Evolutionary conservation across 2,329 filamentous ascomycete species (phyloP).

Genomic region (Fonsecaea monophora): DNA sequence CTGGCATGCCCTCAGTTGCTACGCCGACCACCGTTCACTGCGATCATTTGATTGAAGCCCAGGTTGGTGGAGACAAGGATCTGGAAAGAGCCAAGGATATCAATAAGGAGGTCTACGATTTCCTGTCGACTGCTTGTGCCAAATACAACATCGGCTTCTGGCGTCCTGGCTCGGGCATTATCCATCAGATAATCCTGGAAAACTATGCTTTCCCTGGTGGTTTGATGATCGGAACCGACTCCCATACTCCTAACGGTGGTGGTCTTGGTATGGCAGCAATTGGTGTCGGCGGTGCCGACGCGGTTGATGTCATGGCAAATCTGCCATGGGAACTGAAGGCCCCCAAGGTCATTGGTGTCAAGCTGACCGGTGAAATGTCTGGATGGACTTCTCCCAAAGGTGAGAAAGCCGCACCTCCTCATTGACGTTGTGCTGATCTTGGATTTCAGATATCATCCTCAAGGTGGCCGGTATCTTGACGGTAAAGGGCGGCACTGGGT

Average conservation of each 20-base stretch:
- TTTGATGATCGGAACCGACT: slow-evolving; percentile 96
- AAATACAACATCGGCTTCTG: slow-evolving; percentile 99
- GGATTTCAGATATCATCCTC: slow-evolving; percentile 79
- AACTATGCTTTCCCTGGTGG: slow-evolving; percentile 99
- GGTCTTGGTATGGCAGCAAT: slow-evolving; percentile 87
- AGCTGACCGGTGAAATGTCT: slow-evolving; percentile 84
- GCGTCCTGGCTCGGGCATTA: slow-evolving; percentile 98
- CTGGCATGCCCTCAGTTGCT: slow-evolving; percentile 92
- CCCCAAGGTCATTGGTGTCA: slow-evolving; percentile 95
- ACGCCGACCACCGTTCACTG: slow-evolving; percentile 97
- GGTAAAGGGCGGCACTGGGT: slow-evolving; percentile 97
- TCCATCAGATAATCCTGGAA: slow-evolving; percentile 97
- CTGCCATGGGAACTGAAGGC: slow-evolving; percentile 98
- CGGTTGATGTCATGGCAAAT: slow-evolving; percentile 97
- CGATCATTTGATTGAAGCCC: slow-evolving; percentile 98
- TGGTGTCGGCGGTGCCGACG: slow-evolving; percentile 93
- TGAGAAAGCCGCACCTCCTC: slow-evolving; percentile 52
- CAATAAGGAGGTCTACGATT: slow-evolving; percentile 99
- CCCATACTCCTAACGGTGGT: slow-evolving; percentile 95
- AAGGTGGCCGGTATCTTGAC: slow-evolving; percentile 97
- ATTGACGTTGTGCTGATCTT: slow-evolving; percentile 16
- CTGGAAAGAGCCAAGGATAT: slow-evolving; percentile 85
- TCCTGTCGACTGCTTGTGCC: slow-evolving; percentile 88
- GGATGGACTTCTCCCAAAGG: slow-evolving; percentile 95
- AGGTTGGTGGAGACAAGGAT: slow-evolving; percentile 92